These are phyloP conservation scores for Malus domestica DNA, from an alignment of 306 rosid species.

Conservation along the genomic window ASM211411v1 NC_041791.1:11048001-11048500, in stretches of 20 bases:
- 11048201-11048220: constrained; percentile 12
- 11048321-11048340: not conserved
- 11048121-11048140: no score
- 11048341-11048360: no score
- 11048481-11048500: no score
- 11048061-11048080: not conserved
- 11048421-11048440: no score
- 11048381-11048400: no score
- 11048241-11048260: constrained; percentile 34
- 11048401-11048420: no score
- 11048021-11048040: no score
- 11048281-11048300: constrained; percentile 30
- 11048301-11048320: constrained; percentile 10
- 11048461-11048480: no score
- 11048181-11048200: constrained; percentile 13
- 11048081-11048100: not conserved
- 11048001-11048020: no score
- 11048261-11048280: constrained; percentile 32
- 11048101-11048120: not conserved
- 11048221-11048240: constrained; percentile 43
- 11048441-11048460: no score
- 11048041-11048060: not conserved
- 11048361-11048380: no score
- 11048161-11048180: not conserved
- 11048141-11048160: no score